Evolutionary conservation across 2,329 filamentous ascomycete species (phyloP).

Genomic region (Orbilia javanica): DNA sequence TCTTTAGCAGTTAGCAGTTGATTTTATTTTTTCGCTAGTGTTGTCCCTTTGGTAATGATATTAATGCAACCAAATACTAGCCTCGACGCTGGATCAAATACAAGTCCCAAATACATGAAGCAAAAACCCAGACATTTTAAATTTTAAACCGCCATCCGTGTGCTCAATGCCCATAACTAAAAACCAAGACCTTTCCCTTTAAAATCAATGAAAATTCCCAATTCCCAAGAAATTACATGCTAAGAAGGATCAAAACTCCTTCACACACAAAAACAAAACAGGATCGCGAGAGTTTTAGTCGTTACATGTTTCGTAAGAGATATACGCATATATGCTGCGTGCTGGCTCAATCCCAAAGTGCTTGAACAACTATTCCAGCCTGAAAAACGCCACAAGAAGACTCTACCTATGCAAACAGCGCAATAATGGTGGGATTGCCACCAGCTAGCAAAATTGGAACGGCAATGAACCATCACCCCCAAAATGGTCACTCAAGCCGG

Average conservation of each 20-base stretch:
- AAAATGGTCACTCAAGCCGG: background rate
- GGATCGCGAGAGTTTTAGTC: background rate
- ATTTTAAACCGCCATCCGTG: background rate
- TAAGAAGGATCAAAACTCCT: background rate
- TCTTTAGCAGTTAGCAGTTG: background rate
- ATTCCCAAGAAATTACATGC: background rate
- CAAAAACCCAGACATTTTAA: background rate
- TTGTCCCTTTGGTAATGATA: background rate
- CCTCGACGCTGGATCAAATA: too few relatives aligned
- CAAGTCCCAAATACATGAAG: background rate
- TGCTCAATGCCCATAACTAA: background rate
- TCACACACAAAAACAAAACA: background rate
- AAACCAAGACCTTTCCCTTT: background rate
- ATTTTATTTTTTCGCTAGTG: background rate
- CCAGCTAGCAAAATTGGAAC: conserved; percentile 7
- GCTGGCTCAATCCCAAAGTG: background rate
- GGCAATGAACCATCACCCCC: background rate
- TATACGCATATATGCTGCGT: too few relatives aligned
- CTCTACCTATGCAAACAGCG: background rate
- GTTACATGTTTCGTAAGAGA: conserved; percentile 35
- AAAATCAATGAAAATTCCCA: background rate
- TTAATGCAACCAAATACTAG: background rate
- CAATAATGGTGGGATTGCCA: conserved; percentile 6
- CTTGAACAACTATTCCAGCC: background rate
- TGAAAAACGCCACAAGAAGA: conserved; percentile 19